phyloP scores from a whole-genome alignment of 1,284 basidiomycete genomes.

The Dichomitus squalens region DNA sequence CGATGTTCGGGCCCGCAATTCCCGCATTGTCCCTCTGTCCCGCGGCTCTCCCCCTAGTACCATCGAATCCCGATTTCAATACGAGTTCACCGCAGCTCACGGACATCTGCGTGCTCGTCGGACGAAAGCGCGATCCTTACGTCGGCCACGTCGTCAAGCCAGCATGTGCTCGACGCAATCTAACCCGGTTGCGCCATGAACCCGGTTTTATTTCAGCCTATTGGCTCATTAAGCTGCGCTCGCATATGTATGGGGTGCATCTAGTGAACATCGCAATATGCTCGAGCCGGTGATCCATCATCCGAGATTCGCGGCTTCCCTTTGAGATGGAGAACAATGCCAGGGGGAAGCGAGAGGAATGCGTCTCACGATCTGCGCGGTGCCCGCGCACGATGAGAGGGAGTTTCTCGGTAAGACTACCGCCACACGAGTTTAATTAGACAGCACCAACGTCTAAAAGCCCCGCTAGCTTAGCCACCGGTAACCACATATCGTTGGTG shows the following conservation, averaged over 20 bases:
- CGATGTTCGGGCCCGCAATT: neutral
- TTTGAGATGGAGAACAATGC: too few relatives aligned
- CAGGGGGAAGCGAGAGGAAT: neutral
- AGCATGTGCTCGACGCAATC: too few relatives aligned
- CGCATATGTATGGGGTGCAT: too few relatives aligned
- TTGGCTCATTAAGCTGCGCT: too few relatives aligned
- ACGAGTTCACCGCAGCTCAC: neutral
- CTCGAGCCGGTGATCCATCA: neutral
- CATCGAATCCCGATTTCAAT: neutral
- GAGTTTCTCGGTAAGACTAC: neutral
- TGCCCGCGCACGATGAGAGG: neutral
- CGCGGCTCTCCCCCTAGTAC: neutral
- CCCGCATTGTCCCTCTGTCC: neutral
- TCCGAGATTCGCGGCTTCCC: neutral
- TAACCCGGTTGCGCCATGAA: too few relatives aligned
- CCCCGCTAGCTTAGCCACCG: constrained; percentile 1
- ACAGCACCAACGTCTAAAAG: neutral
- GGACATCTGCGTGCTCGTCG: too few relatives aligned
- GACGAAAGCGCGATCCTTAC: too few relatives aligned
- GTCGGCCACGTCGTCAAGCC: too few relatives aligned
- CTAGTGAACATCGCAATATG: neutral
- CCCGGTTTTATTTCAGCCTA: too few relatives aligned
- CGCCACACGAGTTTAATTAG: neutral
- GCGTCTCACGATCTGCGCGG: neutral
- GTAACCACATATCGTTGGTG: neutral